A percentile compares a stretch with the other conserved stretches of the same genome.
phyloP scores from a whole-genome alignment of 768 basidiomycete species.

The Suillus weaverae region DNA sequence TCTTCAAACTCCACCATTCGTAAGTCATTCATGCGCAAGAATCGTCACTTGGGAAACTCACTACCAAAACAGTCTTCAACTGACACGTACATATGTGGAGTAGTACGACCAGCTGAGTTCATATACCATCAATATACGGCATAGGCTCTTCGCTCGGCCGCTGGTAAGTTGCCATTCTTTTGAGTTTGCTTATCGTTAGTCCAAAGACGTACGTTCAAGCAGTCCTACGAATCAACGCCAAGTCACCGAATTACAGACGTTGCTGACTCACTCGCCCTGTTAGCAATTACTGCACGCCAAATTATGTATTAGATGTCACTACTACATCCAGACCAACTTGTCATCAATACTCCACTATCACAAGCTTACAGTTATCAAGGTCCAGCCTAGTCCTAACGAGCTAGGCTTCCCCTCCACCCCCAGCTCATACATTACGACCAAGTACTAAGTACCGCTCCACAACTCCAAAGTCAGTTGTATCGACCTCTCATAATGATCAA shows the following conservation, averaged over 20 bases:
- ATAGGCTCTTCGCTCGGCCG: neutral
- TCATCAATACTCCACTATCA: neutral
- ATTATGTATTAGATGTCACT: neutral
- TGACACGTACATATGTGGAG: constrained; percentile 2
- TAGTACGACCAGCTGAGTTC: neutral
- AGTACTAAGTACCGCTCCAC: neutral
- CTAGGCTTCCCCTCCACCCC: neutral
- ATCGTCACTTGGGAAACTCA: neutral
- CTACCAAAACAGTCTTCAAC: neutral
- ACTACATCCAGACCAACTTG: neutral
- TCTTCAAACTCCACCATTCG: neutral
- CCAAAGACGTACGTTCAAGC: neutral
- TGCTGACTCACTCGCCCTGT: neutral
- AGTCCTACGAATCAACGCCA: neutral
- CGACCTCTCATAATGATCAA: neutral
- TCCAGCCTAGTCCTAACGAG: neutral
- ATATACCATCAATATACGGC: neutral
- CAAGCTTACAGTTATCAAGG: neutral
- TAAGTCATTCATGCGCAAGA: neutral
- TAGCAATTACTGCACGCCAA: neutral
- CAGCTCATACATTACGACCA: neutral
- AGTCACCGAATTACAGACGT: neutral
- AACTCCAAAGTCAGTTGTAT: neutral
- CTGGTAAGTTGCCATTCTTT: neutral
- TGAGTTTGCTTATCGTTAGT: neutral